Evolutionary conservation across 192 early-diverging fungal genomes (phyloP).

Genomic region (Backusella australiensis): DNA sequence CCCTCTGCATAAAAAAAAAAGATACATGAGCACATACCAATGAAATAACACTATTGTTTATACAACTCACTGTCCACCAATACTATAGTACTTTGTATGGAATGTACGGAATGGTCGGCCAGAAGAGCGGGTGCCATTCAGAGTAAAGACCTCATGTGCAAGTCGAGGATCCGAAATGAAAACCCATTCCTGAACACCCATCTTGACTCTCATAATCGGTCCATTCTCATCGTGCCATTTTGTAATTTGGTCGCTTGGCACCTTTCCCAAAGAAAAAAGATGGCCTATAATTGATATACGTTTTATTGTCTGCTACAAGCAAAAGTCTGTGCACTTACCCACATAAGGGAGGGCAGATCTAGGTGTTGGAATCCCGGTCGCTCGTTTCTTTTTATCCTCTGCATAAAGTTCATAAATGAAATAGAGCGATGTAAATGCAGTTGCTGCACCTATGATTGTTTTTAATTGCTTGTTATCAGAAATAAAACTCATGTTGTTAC

Average conservation of each 20-base stretch:
- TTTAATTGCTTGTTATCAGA: neutral
- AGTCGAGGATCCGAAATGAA: conserved; percentile 2
- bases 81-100: neutral
- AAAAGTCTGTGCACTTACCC: too few relatives aligned
- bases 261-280: neutral
- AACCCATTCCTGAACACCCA: conserved; percentile 14
- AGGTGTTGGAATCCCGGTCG: neutral
- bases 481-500: neutral
- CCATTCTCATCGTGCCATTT: conserved; percentile 9
- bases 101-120: neutral
- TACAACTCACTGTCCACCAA: neutral
- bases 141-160: conserved; percentile 9
- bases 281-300: neutral
- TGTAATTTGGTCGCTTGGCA: neutral
- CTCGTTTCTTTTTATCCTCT: neutral
- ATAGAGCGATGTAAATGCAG: neutral
- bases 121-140: neutral
- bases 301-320: too few relatives aligned
- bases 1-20: neutral
- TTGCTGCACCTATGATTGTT: neutral
- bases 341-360: neutral
- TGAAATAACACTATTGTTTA: neutral
- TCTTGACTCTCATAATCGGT: neutral
- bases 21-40: neutral
- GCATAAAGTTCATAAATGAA: neutral